Evolutionary conservation across 2,329 filamentous ascomycete genomes (phyloP).

Genomic region (Curvularia hawaiiensis): DNA sequence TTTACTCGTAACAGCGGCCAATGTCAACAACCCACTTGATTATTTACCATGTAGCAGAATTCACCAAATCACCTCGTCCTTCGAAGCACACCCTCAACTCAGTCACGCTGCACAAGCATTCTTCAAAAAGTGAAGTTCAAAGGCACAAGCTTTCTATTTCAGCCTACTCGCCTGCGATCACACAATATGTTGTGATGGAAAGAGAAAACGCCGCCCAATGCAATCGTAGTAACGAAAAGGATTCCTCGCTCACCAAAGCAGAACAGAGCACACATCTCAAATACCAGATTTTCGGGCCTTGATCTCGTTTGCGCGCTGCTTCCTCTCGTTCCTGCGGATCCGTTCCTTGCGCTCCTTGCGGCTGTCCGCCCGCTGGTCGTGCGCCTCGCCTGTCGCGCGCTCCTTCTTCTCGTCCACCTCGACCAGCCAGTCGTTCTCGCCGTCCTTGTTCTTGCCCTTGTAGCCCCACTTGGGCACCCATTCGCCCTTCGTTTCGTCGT

Average conservation of each 20-base stretch:
- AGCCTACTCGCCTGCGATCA: neutral
- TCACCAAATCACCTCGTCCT: neutral
- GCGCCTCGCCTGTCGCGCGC: conserved; percentile 68
- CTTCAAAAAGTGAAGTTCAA: neutral
- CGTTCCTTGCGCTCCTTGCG: conserved; percentile 64
- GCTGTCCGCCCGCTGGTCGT: conserved; percentile 59
- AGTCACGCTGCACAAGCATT: neutral
- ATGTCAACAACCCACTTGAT: neutral
- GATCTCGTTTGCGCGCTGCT: conserved; percentile 61
- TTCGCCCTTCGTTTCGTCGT: conserved; percentile 81
- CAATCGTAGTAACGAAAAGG: neutral
- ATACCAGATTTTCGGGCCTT: conserved; percentile 64
- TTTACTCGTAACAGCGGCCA: neutral
- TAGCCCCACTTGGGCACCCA: conserved; percentile 97
- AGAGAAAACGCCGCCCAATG: conserved; percentile 2
- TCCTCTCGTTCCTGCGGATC: conserved; percentile 51
- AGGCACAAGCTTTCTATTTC: neutral
- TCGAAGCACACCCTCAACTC: neutral
- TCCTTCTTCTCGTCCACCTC: conserved; percentile 79
- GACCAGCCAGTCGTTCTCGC: conserved; percentile 84
- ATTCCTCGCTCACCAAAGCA: neutral
- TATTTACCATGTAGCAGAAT: neutral
- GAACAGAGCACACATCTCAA: conserved; percentile 9
- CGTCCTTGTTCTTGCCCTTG: conserved; percentile 85
- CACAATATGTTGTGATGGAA: neutral